Base-by-base conservation (phyloP, 768 basidiomycete species). In the Rhodotorula kratochvilovae region DNA sequence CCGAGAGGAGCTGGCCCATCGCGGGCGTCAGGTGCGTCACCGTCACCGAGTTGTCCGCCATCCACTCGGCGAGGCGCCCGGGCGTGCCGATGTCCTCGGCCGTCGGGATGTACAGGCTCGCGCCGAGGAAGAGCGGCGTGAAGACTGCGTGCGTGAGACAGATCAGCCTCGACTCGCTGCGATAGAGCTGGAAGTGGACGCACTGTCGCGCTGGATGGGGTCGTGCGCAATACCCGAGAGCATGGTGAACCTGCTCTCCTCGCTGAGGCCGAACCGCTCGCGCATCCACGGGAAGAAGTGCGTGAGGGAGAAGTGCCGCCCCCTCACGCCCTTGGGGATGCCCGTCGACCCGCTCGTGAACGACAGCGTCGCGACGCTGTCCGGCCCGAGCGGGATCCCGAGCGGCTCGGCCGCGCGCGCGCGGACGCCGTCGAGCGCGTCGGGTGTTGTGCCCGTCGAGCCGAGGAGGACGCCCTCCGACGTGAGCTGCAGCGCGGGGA, bases 251-350 rank as follows among this genome's bases (percentile, higher is more conserved):
- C 87, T 91, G 72, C 90, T 91, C 42, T 84, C 81, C 68, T 87
- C 83, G 48, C 84, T 82, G 59, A 99, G 81, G 3, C 85, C 87
- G 79, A 98, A 99, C 42, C 87, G 82, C 79, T 91, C 82, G 31
- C 89, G 89, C 96, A 99, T 98, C 96, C 96, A 99, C 4, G 94
- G 94, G 86, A 98, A 98, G 85, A 98, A 99, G 80, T 98, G 96
- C 0, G 96, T 99, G 74, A 99, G 82, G 75, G 90, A 92, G 81
- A 90, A 98, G 80, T 99, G 96, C 56, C 96, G 83, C 0, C 96
- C 96, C 71, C 86, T 86, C 29, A 99, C 95, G n/a, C 95, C 95
- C 82, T 99, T 98, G 0, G 96, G 96, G 57, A 98, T 92, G 39
- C 96, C 95, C 0, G 96, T 99, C 76, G 91, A 93, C 63, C 96